Conservation (phyloP, 352 stramenopile genomes). For the Aphanomyces stellatus region DNA sequence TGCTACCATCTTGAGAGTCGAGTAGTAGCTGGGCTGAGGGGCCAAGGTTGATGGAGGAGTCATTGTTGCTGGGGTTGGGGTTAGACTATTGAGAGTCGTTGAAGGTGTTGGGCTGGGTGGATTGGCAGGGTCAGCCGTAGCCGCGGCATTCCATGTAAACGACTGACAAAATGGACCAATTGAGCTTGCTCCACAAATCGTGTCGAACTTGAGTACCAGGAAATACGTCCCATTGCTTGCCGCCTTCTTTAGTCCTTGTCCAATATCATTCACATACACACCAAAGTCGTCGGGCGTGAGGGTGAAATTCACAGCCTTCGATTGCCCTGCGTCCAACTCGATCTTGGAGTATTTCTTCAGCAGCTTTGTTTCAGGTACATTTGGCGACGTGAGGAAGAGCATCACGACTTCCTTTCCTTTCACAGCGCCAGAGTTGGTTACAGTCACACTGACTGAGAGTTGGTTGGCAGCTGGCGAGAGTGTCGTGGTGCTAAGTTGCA, state of each 20-base stretch:
- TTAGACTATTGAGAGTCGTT: too few relatives aligned
- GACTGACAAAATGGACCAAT: neutral
- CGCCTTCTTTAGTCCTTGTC: slow-evolving; percentile 40
- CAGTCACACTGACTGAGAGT: slow-evolving; percentile 23
- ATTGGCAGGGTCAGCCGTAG: too few relatives aligned
- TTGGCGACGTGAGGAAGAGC: slow-evolving; percentile 57
- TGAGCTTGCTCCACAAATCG: slow-evolving; percentile 42
- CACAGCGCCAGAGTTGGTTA: slow-evolving; percentile 76
- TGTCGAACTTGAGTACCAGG: slow-evolving; percentile 55
- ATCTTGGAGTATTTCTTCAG: slow-evolving; percentile 75
- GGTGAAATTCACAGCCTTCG: slow-evolving; percentile 26
- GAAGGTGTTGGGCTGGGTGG: too few relatives aligned
- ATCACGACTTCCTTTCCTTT: slow-evolving; percentile 68
- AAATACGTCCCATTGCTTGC: slow-evolving; percentile 58
- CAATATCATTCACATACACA: slow-evolving; percentile 48
- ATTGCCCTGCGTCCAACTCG: slow-evolving; percentile 33
- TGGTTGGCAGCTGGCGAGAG: slow-evolving; percentile 16
- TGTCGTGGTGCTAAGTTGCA: slow-evolving; percentile 29
- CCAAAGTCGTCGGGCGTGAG: slow-evolving; percentile 48
- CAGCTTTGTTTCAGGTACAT: slow-evolving; percentile 67
- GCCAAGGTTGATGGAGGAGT: too few relatives aligned
- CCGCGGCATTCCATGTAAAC: neutral
- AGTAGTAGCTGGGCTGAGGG: too few relatives aligned
- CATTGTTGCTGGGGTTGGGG: too few relatives aligned
- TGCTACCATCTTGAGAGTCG: too few relatives aligned